phyloP scores from a whole-genome alignment of 129 eudicot species.

The Ambrosia artemisiifolia region DNA sequence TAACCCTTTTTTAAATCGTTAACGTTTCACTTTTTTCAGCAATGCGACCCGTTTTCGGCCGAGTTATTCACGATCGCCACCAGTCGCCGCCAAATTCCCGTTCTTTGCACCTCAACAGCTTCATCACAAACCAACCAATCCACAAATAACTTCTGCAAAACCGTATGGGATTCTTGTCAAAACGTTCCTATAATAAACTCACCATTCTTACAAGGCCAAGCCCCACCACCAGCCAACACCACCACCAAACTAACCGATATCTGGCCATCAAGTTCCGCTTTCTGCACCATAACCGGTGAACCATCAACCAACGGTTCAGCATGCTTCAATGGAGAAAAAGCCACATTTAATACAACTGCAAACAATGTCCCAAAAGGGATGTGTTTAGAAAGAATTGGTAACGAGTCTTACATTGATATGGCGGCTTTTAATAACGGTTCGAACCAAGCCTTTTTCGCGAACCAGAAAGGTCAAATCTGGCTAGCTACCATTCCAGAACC shows the following conservation, averaged over 20 bases:
- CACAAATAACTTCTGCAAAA: constrained; percentile 43
- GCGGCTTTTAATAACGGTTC: constrained; percentile 67
- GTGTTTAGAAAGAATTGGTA: constrained; percentile 74
- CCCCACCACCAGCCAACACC: constrained; percentile 35
- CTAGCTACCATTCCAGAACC: constrained; percentile 57
- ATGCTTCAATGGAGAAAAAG: constrained; percentile 59
- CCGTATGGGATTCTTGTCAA: constrained; percentile 65
- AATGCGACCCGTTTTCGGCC: constrained; percentile 76
- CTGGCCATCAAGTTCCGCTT: constrained; percentile 52
- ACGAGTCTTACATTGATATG: constrained; percentile 60
- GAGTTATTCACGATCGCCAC: constrained; percentile 43
- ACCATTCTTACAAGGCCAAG: constrained; percentile 62
- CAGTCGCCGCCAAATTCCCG: constrained; percentile 46
- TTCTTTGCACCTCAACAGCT: constrained; percentile 63
- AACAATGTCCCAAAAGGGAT: constrained; percentile 51
- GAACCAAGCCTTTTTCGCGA: constrained; percentile 61
- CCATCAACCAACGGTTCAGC: constrained; percentile 39
- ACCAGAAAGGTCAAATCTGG: constrained; percentile 77
- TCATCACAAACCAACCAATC: constrained; percentile 38
- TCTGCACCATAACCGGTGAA: constrained; percentile 60
- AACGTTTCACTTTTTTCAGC: constrained; percentile 36
- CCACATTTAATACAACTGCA: constrained; percentile 27
- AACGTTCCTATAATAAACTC: constrained; percentile 52
- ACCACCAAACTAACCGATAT: constrained; percentile 50
- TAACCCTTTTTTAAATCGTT: neutral